phyloP scores from a whole-genome alignment of 78 protist species.

The Corallochytrium limacisporum region DNA sequence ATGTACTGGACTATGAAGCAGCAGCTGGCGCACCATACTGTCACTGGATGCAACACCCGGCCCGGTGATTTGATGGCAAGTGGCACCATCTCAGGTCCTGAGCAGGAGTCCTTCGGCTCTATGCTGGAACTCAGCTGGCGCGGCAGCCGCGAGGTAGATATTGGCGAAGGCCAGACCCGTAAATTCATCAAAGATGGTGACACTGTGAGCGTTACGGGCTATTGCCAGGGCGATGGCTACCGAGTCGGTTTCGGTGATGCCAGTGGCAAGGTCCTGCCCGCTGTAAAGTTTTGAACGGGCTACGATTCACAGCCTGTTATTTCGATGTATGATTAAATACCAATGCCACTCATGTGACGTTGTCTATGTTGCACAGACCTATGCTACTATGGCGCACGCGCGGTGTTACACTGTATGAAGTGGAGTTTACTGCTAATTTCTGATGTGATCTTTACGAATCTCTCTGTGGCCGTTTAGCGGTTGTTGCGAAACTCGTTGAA shows the following conservation, averaged over 20 bases:
- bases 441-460: too few species aligned
- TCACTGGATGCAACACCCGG: conserved; percentile 70
- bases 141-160: conserved; percentile 39
- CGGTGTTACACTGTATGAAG: too few species aligned
- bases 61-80: conserved; percentile 77
- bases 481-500: too few species aligned
- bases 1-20: conserved; percentile 81
- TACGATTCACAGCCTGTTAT: too few species aligned
- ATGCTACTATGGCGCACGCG: too few species aligned
- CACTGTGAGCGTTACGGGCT: conserved; percentile 29
- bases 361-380: too few species aligned
- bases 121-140: conserved; percentile 74
- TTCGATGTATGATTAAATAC: too few species aligned
- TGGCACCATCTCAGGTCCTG: conserved; percentile 87
- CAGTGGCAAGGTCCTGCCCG: conserved; percentile 13
- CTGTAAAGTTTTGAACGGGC: too few species aligned
- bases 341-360: too few species aligned
- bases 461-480: too few species aligned
- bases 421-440: too few species aligned
- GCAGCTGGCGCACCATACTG: conserved; percentile 78
- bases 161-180: conserved; percentile 44
- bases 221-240: conserved; percentile 58
- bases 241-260: conserved; percentile 71
- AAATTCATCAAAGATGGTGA: conserved; percentile 69
- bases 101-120: conserved; percentile 48